These are phyloP conservation scores for Heliosperma pusillum DNA, from an alignment of 148 eudicot species.

Conservation along the genomic window DNA sequence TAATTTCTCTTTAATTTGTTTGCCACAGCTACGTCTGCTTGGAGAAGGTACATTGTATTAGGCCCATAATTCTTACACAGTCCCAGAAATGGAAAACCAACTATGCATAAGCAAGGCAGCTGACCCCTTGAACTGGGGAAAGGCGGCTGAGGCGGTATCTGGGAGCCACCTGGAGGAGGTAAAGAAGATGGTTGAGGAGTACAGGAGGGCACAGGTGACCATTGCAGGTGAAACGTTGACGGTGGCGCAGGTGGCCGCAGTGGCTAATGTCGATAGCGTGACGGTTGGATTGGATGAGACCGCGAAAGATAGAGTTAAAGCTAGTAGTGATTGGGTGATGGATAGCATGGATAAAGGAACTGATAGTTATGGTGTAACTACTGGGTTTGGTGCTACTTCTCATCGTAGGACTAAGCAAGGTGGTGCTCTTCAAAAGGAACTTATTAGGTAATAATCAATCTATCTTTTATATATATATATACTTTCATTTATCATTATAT, in stretches of 20 bases:
- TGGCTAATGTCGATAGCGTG: conserved; percentile 34
- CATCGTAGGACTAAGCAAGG: conserved; percentile 81
- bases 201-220: conserved; percentile 42
- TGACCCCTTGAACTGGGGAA: conserved; percentile 79
- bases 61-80: neutral
- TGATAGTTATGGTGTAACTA: conserved; percentile 79
- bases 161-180: conserved; percentile 82
- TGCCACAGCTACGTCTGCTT: no score
- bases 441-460: conserved; percentile 69
- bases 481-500: no score
- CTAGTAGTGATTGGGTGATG: conserved; percentile 94
- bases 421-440: conserved; percentile 81
- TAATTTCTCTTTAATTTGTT: neutral
- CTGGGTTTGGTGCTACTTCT: conserved; percentile 89
- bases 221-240: conserved; percentile 64
- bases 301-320: conserved; percentile 62
- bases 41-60: no score
- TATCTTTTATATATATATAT: no score
- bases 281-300: conserved; percentile 60
- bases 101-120: neutral
- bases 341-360: conserved; percentile 81
- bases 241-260: conserved; percentile 70
- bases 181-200: conserved; percentile 75
- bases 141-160: conserved; percentile 48
- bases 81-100: neutral